Base-by-base conservation (phyloP, 1,139 yeast genomes). In the Pneumocystis carinii region DNA sequence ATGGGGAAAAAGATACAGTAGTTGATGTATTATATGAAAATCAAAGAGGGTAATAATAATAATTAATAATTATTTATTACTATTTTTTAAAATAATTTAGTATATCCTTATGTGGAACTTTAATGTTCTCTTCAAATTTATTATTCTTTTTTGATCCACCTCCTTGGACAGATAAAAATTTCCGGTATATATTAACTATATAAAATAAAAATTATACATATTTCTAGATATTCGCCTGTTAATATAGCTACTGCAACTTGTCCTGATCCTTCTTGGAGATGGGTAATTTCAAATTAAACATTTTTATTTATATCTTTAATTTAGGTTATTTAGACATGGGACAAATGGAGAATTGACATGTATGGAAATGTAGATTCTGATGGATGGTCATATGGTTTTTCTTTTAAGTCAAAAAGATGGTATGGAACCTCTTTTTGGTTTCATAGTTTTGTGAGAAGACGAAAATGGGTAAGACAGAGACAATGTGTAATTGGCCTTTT, bases 341-440 rank as follows among this genome's bases (percentile, higher is more conserved):
- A 78, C 48, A 72, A 76, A 38, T 86, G 92, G 94, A 84, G 84
- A 69, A 82, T 85, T 12, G 78, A 85, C 67, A 86, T 86, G 94
- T 74, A 81, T 41, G 78, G 79, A 60, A 90, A 86, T 69, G 83
- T 85, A 17, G 94, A 86, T 71, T 89, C 85, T 67, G 86, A 84
- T 67, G 94, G 94, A 1, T 86, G 94, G 92, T 72, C 81, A 32
- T 86, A 86, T 70, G 78, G 85, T 41, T 70, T 75, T 70, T 64
- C 72, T 24, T 77, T 77, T 67, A 68, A 73, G 17, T 69, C 74
- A 1, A 59, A 64, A 35, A 67, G 66, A 19, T 77, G 80, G 80
- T 75, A 75, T 62, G 78, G 77, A 1, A 67, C 72, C 17, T 78
- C 75, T 68, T 67, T 72, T 10, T 72, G 74, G 71, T 70, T 74